Percentiles rank a stretch among this genome's conserved stretches.
Conservation (phyloP, 768 basidiomycete genomes). For the Mycena galericulata region DNA sequence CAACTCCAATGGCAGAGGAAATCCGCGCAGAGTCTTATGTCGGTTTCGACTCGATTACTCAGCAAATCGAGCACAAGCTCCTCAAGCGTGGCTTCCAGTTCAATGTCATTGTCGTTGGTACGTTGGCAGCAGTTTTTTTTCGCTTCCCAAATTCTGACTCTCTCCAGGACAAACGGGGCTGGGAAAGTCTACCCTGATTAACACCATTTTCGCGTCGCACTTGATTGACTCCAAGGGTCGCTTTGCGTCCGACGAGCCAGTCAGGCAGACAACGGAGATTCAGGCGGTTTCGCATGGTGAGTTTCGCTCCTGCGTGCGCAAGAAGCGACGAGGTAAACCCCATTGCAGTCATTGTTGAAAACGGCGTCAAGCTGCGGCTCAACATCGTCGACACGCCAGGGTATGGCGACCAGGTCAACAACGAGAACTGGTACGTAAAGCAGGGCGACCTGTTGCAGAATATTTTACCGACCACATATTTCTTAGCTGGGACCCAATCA, state of each 20-base stretch:
- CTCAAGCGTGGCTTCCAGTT: slow-evolving; percentile 99
- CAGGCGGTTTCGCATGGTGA: slow-evolving; percentile 93
- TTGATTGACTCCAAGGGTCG: slow-evolving; percentile 98
- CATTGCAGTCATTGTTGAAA: slow-evolving; percentile 89
- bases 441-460: slow-evolving; percentile 12
- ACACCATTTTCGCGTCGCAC: slow-evolving; percentile 99
- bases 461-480: slow-evolving; percentile 9
- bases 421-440: slow-evolving; percentile 92
- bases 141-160: neutral
- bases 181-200: slow-evolving; percentile 98
- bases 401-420: slow-evolving; percentile 98
- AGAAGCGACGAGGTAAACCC: slow-evolving; percentile 3
- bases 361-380: slow-evolving; percentile 92
- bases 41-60: slow-evolving; percentile 97
- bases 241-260: slow-evolving; percentile 85
- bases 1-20: slow-evolving; percentile 65
- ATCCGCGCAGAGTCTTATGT: slow-evolving; percentile 94
- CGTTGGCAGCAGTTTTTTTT: slow-evolving; percentile 19
- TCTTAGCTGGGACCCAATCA: slow-evolving; percentile 96
- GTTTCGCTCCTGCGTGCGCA: slow-evolving; percentile 41
- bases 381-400: slow-evolving; percentile 99
- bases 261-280: slow-evolving; percentile 97
- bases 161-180: slow-evolving; percentile 93
- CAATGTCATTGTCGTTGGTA: slow-evolving; percentile 97
- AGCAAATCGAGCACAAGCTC: slow-evolving; percentile 99